Percentiles rank a stretch among this genome's conserved stretches.
Evolutionary conservation across 805 yeast genomes (phyloP).

Genomic region (Spathaspora sp.): DNA sequence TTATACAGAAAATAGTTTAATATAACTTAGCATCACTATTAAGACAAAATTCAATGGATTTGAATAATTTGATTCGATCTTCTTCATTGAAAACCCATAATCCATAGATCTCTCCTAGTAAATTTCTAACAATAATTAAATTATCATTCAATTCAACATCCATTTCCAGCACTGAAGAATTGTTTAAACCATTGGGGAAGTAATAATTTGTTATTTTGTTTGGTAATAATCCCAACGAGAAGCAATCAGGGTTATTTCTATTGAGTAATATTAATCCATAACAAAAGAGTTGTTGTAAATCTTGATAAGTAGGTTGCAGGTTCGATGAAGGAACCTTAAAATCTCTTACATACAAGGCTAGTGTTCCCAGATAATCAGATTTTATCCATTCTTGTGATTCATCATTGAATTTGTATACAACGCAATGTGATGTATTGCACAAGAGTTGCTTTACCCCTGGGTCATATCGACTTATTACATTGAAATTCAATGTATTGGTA

Average conservation of each 20-base stretch:
- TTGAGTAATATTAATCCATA: slow-evolving; percentile 72
- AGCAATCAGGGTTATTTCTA: slow-evolving; percentile 64
- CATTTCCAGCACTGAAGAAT: slow-evolving; percentile 41
- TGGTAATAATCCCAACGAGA: slow-evolving; percentile 65
- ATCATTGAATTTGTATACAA: slow-evolving; percentile 60
- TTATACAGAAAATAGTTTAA: background rate
- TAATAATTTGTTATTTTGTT: slow-evolving; percentile 45
- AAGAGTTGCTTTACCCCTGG: slow-evolving; percentile 65
- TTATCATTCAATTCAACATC: slow-evolving; percentile 68
- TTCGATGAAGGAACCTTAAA: slow-evolving; percentile 21
- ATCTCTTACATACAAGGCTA: slow-evolving; percentile 61
- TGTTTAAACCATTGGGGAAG: slow-evolving; percentile 32
- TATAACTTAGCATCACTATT: slow-evolving; percentile 20
- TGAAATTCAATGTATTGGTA: slow-evolving; percentile 65
- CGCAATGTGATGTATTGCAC: slow-evolving; percentile 69
- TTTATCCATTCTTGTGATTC: slow-evolving; percentile 65
- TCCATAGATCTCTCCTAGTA: slow-evolving; percentile 70
- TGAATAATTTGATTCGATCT: slow-evolving; percentile 59
- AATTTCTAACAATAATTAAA: slow-evolving; percentile 63
- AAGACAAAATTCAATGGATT: slow-evolving; percentile 39
- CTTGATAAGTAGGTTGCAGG: slow-evolving; percentile 17
- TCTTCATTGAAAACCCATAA: slow-evolving; percentile 72
- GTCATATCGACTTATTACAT: slow-evolving; percentile 75
- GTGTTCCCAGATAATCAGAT: slow-evolving; percentile 64
- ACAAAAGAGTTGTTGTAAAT: slow-evolving; percentile 46